Evolutionary conservation across 768 basidiomycete genomes (phyloP).

Genomic region (Pulveroboletus sp.): DNA sequence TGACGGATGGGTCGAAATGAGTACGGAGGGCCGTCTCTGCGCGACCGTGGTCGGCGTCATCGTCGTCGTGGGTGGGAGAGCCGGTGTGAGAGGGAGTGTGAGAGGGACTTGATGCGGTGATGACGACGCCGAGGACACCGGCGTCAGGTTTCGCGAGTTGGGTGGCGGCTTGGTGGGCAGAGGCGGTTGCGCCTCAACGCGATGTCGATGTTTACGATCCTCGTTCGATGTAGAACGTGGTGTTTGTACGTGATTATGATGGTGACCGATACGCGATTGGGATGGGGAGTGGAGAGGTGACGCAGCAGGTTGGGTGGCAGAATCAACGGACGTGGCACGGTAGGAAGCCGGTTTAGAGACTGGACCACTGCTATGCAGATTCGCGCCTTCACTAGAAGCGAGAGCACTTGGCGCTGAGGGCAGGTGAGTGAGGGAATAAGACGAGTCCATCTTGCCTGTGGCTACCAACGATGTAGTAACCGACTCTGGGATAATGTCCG

Average conservation of each 20-base stretch:
- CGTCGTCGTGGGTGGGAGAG: constrained; percentile 27
- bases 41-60: constrained; percentile 46
- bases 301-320: constrained; percentile 3
- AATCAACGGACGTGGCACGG: constrained; percentile 26
- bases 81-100: constrained; percentile 30
- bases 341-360: constrained; percentile 21
- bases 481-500: constrained; percentile 41
- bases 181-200: constrained; percentile 12
- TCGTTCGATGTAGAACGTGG: constrained; percentile 20
- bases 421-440: constrained; percentile 33
- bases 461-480: constrained; percentile 24
- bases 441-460: constrained; percentile 14
- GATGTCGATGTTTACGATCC: constrained; percentile 22
- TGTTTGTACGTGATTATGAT: constrained; percentile 4
- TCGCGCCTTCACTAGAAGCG: constrained; percentile 18
- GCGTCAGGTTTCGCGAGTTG: constrained; percentile 48
- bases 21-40: constrained; percentile 38
- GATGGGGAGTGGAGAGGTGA: constrained; percentile 22
- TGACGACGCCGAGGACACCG: constrained; percentile 52
- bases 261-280: constrained; percentile 17
- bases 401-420: constrained; percentile 41
- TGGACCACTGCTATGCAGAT: constrained; percentile 5
- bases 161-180: constrained; percentile 27
- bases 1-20: constrained; percentile 33
- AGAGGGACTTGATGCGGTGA: constrained; percentile 46